A percentile compares a stretch with the other conserved stretches of the same genome.
phyloP scores from a whole-genome alignment of 805 yeast species.

The Wickerhamia fluorescens region DNA sequence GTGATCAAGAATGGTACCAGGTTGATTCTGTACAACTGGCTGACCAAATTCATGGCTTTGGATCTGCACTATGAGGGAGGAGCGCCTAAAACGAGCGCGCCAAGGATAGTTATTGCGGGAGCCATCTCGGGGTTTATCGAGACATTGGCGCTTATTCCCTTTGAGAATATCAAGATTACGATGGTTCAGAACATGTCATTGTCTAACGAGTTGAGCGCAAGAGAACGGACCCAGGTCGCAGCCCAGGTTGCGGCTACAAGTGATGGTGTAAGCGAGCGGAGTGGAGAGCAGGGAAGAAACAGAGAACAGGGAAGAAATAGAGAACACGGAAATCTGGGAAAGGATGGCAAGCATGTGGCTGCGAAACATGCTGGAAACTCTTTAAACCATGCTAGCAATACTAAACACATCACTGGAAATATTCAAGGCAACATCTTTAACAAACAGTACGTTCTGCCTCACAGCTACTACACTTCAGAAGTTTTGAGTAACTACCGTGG shows the following conservation, averaged over 20 bases:
- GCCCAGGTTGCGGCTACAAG: constrained; percentile 2
- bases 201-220: constrained; percentile 19
- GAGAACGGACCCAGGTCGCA: constrained; percentile 6
- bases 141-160: constrained; percentile 79
- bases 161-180: constrained; percentile 76
- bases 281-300: no score
- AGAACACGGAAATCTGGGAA: no score
- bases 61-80: constrained; percentile 27
- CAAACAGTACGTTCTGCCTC: constrained; percentile 35
- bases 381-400: no score
- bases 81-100: constrained; percentile 62
- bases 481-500: constrained; percentile 20
- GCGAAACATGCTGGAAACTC: no score
- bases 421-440: constrained; percentile 17
- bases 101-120: constrained; percentile 79
- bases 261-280: neutral
- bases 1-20: constrained; percentile 68
- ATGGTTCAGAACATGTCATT: constrained; percentile 63
- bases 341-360: no score
- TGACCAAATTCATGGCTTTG: constrained; percentile 58
- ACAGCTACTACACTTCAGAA: constrained; percentile 34
- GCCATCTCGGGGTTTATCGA: constrained; percentile 77
- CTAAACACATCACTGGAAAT: no score
- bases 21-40: constrained; percentile 67
- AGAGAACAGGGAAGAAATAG: no score